Evolutionary conservation across 768 basidiomycete species (phyloP).

Genomic region (Auriscalpium orientale): DNA sequence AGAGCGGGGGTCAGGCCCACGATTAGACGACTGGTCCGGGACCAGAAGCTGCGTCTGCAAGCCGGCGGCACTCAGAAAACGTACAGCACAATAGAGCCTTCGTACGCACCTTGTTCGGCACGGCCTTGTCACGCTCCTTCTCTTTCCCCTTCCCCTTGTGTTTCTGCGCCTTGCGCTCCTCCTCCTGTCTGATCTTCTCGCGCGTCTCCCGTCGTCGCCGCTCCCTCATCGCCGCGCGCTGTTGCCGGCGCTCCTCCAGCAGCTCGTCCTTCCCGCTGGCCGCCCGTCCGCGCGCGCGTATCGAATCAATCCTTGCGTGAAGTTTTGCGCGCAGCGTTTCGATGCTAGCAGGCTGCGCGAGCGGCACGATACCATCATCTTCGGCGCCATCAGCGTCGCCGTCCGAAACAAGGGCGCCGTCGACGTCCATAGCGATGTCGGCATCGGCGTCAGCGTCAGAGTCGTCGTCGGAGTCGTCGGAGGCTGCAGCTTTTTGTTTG

Average conservation of each 20-base stretch:
- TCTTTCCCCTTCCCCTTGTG: slow-evolving; percentile 36
- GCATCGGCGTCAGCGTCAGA: slow-evolving; percentile 29
- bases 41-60: slow-evolving; percentile 69
- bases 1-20: slow-evolving; percentile 20
- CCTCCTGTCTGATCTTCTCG: slow-evolving; percentile 68
- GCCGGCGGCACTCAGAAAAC: background rate
- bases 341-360: slow-evolving; percentile 59
- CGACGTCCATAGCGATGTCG: slow-evolving; percentile 33
- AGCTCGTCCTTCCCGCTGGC: slow-evolving; percentile 57
- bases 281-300: slow-evolving; percentile 38
- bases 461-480: slow-evolving; percentile 17
- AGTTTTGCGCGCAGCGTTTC: slow-evolving; percentile 61
- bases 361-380: slow-evolving; percentile 39
- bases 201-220: slow-evolving; percentile 77
- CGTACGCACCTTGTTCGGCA: slow-evolving; percentile 45
- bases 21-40: slow-evolving; percentile 33
- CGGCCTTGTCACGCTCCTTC: slow-evolving; percentile 35
- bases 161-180: slow-evolving; percentile 48
- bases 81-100: no score
- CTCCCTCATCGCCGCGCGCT: slow-evolving; percentile 80
- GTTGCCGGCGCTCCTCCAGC: slow-evolving; percentile 68
- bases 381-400: slow-evolving; percentile 25
- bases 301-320: slow-evolving; percentile 63
- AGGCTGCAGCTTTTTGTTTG: slow-evolving; percentile 39
- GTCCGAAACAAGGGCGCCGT: slow-evolving; percentile 22